Percentiles rank a stretch among this genome's conserved stretches.
Evolutionary conservation across 495 filamentous ascomycete species (phyloP).

Genomic region (Aspergillus biplanus): DNA sequence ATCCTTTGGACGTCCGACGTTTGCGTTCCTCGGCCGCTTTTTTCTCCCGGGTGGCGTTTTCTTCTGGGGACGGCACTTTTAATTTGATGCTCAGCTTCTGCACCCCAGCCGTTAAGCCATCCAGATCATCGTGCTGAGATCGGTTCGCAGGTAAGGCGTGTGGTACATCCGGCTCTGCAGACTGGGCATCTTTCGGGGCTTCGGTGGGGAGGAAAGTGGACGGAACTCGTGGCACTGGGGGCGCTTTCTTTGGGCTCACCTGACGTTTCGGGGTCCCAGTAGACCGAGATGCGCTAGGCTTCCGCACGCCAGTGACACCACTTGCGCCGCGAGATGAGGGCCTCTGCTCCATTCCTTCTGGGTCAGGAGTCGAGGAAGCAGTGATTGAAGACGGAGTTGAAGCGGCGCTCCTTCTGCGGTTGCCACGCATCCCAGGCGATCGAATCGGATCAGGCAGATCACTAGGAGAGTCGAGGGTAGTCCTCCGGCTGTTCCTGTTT

Average conservation of each 20-base stretch:
- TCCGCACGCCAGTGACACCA: slow-evolving; percentile 39
- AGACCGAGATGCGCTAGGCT: slow-evolving; percentile 45
- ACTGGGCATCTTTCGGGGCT: slow-evolving; percentile 21
- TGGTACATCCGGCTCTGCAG: neutral
- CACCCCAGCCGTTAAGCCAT: slow-evolving; percentile 67
- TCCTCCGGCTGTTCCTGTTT: slow-evolving; percentile 59
- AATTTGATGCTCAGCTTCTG: slow-evolving; percentile 72
- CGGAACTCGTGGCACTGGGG: slow-evolving; percentile 51
- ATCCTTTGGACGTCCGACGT: slow-evolving; percentile 15
- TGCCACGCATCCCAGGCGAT: slow-evolving; percentile 40
- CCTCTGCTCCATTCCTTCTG: slow-evolving; percentile 22
- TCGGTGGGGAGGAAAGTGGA: slow-evolving; percentile 30
- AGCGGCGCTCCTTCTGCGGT: slow-evolving; percentile 41
- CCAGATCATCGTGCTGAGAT: slow-evolving; percentile 50
- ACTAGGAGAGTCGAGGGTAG: slow-evolving; percentile 64
- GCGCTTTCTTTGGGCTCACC: slow-evolving; percentile 44
- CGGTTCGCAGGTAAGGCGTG: slow-evolving; percentile 1
- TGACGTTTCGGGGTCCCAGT: slow-evolving; percentile 49
- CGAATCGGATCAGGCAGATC: slow-evolving; percentile 38
- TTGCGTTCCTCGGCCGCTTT: slow-evolving; percentile 43
- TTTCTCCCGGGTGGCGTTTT: slow-evolving; percentile 63
- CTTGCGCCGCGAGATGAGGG: slow-evolving; percentile 28
- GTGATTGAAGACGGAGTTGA: slow-evolving; percentile 21
- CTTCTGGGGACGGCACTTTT: slow-evolving; percentile 70
- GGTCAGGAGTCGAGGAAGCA: slow-evolving; percentile 17